Evolutionary conservation across 2,329 filamentous ascomycete species (phyloP).

Genomic region (Colletotrichum sp.): DNA sequence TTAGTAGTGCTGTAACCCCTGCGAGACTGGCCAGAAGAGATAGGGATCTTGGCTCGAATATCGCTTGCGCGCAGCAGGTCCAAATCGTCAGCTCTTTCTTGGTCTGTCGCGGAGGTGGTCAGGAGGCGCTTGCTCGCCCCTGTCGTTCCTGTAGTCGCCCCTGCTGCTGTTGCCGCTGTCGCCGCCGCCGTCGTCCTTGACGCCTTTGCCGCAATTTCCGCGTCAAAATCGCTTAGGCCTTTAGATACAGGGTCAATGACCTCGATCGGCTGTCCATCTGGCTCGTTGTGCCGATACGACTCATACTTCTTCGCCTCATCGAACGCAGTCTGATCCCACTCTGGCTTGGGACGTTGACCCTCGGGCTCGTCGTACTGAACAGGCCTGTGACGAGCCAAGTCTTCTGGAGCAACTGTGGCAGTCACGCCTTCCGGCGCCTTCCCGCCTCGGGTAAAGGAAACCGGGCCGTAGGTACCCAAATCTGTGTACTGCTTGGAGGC

Average conservation of each 20-base stretch:
- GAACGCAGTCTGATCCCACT: slow-evolving; percentile 35
- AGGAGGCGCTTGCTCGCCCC: background rate
- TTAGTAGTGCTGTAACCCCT: slow-evolving; percentile 15
- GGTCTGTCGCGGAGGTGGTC: slow-evolving; percentile 2
- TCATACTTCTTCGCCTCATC: slow-evolving; percentile 45
- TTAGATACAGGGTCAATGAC: slow-evolving; percentile 36
- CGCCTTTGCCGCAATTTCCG: slow-evolving; percentile 39
- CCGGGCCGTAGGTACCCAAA: slow-evolving; percentile 34
- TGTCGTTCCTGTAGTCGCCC: background rate
- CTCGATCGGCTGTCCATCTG: slow-evolving; percentile 31
- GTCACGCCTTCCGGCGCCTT: background rate
- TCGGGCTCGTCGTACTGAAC: slow-evolving; percentile 12
- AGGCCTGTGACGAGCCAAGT: slow-evolving; percentile 10
- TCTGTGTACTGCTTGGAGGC: slow-evolving; percentile 41
- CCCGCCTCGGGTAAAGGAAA: slow-evolving; percentile 26
- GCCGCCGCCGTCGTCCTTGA: background rate
- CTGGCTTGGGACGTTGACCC: slow-evolving; percentile 33
- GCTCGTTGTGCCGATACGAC: slow-evolving; percentile 38
- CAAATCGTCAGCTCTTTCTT: slow-evolving; percentile 25
- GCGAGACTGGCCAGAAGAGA: slow-evolving; percentile 10
- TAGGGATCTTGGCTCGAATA: slow-evolving; percentile 22
- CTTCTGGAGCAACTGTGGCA: slow-evolving; percentile 2
- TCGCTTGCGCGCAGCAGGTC: slow-evolving; percentile 27
- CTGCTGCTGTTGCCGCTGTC: background rate
- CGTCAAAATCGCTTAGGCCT: slow-evolving; percentile 43